Evolutionary conservation across 306 rosid species (phyloP), one percentile per base, ranked within the genome.

Genomic region (Inga leiocalycina): DNA sequence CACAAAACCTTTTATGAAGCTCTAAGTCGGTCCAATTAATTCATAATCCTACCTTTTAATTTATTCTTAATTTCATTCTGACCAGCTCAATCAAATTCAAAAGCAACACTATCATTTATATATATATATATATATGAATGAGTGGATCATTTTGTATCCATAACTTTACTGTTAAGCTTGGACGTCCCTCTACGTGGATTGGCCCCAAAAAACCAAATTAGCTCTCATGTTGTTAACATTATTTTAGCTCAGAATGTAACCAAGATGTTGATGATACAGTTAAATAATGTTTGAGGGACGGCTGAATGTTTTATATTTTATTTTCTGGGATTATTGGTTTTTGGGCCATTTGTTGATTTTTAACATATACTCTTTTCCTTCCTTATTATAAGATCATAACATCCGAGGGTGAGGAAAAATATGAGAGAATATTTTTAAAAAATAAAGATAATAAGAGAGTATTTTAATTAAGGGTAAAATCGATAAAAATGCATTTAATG

Each of bases 1-100:
- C 45, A 27, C 2, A 67, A 7, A 34, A 2, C 72, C 22, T 66
- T 35, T 13, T 1, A 4, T 24, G 45, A 67, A 67, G 20, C 45
- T 15, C 19, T 1, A 20, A 37, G 71, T 62, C 77, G 76, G 89
- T 83, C 86, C 88, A 86, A 86, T 86, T 51, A 70, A 24, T 20
- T 41, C 30, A 8, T 6, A 65, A 34, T 32, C 43, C 1, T 32
- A 7, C 19, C 10, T 65, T 15, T 65, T 32, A 2, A 13, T 65
- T 65, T 16, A 65, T 32, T 65, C 68, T 62, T 61, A 22, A 57
- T 8, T n/a, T 57, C 65, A 57, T 57, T 59, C 62, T 10, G 15
- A 59, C 66, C 14, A 10, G 10, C 34, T 57, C 13, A 22, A 22
- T 59, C 66, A 22, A 22, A 59, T 10, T 62, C 41, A 32, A 32